Evolutionary conservation across 371 early-diverging fungal genomes (phyloP).

Genomic region (Rhizopus sp.): DNA sequence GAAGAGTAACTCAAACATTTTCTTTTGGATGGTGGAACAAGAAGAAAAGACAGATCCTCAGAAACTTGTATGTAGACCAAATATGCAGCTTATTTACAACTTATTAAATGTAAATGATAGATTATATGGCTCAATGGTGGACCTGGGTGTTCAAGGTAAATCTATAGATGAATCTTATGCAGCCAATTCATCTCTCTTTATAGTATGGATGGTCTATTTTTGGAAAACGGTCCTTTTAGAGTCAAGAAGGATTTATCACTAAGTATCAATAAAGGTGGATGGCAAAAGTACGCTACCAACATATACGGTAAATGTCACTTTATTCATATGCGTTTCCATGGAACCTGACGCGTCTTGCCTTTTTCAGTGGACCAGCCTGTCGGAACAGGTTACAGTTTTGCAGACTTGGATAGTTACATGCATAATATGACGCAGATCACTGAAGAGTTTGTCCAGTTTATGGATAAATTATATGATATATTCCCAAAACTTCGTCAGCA

Average conservation of each 20-base stretch:
- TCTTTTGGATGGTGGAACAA: constrained; percentile 60
- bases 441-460: constrained; percentile 58
- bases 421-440: constrained; percentile 50
- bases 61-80: constrained; percentile 32
- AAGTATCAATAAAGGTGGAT: constrained; percentile 58
- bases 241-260: constrained; percentile 52
- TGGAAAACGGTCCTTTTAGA: constrained; percentile 84
- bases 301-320: constrained; percentile 58
- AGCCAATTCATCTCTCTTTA: not conserved
- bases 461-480: constrained; percentile 60
- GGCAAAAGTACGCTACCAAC: constrained; percentile 74
- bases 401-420: constrained; percentile 40
- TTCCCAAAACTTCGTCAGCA: constrained; percentile 59
- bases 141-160: constrained; percentile 46
- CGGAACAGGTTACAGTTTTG: constrained; percentile 81
- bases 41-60: constrained; percentile 28
- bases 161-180: constrained; percentile 4
- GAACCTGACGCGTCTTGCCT: not conserved
- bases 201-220: constrained; percentile 85
- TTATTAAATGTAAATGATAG: constrained; percentile 37
- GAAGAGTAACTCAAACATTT: constrained; percentile 46
- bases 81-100: not conserved
- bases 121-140: constrained; percentile 92
- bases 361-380: constrained; percentile 83
- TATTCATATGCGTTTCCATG: not conserved